Conservation (phyloP, 202 grass and related monocot genomes). For the Dendrocalamus latiflorus region DNA sequence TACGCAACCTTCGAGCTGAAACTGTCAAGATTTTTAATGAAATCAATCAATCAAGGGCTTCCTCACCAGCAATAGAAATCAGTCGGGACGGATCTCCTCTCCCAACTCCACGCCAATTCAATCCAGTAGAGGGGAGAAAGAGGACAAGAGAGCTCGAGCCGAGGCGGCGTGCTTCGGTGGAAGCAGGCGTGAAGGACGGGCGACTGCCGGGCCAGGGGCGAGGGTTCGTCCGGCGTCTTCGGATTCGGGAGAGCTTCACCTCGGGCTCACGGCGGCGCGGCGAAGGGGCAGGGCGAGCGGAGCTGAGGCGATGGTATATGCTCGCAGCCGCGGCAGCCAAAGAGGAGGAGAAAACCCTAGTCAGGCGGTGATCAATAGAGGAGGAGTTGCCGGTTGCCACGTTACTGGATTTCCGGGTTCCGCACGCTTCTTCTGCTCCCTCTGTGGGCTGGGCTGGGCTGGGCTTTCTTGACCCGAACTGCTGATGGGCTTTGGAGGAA, state of each 20-base stretch:
- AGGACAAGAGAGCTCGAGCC: not conserved
- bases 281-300: not conserved
- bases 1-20: too few relatives aligned
- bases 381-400: not conserved
- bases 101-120: not conserved
- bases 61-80: not conserved
- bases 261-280: not conserved
- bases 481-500: not conserved
- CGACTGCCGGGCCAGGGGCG: not conserved
- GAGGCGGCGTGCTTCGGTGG: not conserved
- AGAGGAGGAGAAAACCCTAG: conserved; percentile 12
- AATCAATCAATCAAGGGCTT: not conserved
- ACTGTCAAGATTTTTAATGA: too few relatives aligned
- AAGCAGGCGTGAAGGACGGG: not conserved
- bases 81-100: not conserved
- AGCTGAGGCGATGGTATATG: not conserved
- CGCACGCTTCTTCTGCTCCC: conserved; percentile 2
- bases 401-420: not conserved
- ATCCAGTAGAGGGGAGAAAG: not conserved
- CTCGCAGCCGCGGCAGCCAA: not conserved
- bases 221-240: not conserved
- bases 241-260: not conserved
- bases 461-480: not conserved
- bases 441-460: not conserved
- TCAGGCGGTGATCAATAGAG: conserved; percentile 8